These are phyloP conservation scores for Calendula officinalis DNA, from an alignment of 129 eudicot species.

Conservation along the genomic window DNA sequence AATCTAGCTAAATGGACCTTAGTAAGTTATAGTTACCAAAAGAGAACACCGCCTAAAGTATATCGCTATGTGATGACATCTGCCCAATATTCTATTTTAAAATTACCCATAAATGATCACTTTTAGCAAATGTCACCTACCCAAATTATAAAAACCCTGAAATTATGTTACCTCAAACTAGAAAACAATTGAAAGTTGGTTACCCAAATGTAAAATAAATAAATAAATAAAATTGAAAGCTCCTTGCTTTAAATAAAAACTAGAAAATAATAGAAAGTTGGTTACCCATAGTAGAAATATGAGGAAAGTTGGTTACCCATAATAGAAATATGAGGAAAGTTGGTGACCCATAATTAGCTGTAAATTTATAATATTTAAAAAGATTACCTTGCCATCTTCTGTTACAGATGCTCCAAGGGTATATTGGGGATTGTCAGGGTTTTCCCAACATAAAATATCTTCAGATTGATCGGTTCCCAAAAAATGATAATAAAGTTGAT, in stretches of 20 bases:
- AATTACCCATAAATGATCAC: no score
- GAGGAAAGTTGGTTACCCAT: not conserved
- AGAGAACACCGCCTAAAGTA: no score
- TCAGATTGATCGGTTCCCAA: constrained; percentile 89
- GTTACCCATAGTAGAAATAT: not conserved
- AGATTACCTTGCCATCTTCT: constrained; percentile 83
- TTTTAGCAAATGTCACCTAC: not conserved
- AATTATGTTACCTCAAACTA: not conserved
- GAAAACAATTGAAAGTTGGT: constrained; percentile 3
- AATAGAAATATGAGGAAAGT: not conserved
- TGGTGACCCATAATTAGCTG: no score
- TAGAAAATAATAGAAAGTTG: not conserved
- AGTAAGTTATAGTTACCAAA: no score
- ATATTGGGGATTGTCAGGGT: constrained; percentile 68
- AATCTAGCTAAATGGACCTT: no score
- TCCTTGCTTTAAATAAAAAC: not conserved
- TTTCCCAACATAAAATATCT: constrained; percentile 90
- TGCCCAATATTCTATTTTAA: no score
- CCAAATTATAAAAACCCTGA: not conserved
- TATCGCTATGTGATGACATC: no score
- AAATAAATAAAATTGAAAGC: not conserved
- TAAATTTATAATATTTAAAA: not conserved
- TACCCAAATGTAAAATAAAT: no score
- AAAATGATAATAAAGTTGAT: constrained; percentile 79
- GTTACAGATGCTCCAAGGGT: constrained; percentile 68